Conservation (phyloP, 345 rosid genomes). For the rapeseed (Brassica napus) region Da-Ae NC_063452.1:59743501-59744000, state of each 20-base stretch:
- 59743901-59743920: slow-evolving; percentile 94
- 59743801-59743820: slow-evolving; percentile 23
- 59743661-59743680: background rate
- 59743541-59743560: slow-evolving; percentile 56
- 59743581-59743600: slow-evolving; percentile 65
- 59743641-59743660: slow-evolving; percentile 61
- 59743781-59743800: slow-evolving; percentile 81
- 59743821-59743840: background rate
- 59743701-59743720: slow-evolving; percentile 5
- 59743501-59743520: slow-evolving; percentile 6
- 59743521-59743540: background rate
- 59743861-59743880: background rate
- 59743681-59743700: slow-evolving; percentile 17
- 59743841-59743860: background rate
- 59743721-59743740: slow-evolving; percentile 37
- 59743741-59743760: slow-evolving; percentile 75
- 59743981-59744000: slow-evolving; percentile 91
- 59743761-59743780: slow-evolving; percentile 83
- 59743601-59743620: slow-evolving; percentile 84
- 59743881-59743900: slow-evolving; percentile 36
- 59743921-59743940: slow-evolving; percentile 91
- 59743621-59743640: slow-evolving; percentile 83
- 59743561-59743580: slow-evolving; percentile 70
- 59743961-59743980: slow-evolving; percentile 98
- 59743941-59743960: slow-evolving; percentile 97